Evolutionary conservation across 257 asterid species (phyloP), one percentile per base, ranked within the genome.

Genomic region (Nicotiana obtusifolia): DNA sequence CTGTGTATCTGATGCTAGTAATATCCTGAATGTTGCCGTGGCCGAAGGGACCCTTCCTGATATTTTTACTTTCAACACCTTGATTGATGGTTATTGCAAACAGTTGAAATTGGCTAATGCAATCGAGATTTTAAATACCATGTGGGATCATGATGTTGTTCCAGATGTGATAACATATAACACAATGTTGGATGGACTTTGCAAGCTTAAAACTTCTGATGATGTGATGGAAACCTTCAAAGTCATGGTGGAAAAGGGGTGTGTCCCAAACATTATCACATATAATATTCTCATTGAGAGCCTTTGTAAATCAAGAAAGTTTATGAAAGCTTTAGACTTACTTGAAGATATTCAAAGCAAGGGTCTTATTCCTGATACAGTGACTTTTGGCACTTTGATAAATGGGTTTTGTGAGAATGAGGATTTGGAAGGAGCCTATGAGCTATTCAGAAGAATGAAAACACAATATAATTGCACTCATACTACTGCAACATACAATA

Each of bases 101-200:
- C 93, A 91, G 88, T 91, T 86, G 71, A 93, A 91, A 86, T 87
- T 95, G 83, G 88, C 85, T 17, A 87, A 89, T 81, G 97, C 95
- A 5, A 94, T 94, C 59, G 94, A 84, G 82, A 85, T 93, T 82
- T 91, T 95, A 60, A 82, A 91, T 82, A 83, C 83, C 56, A 92
- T 95, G 97, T 89, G 93, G 95, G 94, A 89, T 56, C 92, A 91
- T 73, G 91, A 84, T 26, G 71, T 93, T 81, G 37, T 82, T 76
- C 98, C 99, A 2, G 98, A 95, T 85, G 86, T 95, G 71, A 90
- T 94, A 85, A 94, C 99, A 1, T 91, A 88, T 84, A 95, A 94
- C 90, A 91, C 93, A 15, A 84, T 95, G 76, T 82, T 95, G 84
- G 91, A 91, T 64, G 97, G 98, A 75, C 94, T 95, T 76, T 94